Evolutionary conservation across 108 stramenopile genomes (phyloP).

Genomic region (Licmophora abbreviata): DNA sequence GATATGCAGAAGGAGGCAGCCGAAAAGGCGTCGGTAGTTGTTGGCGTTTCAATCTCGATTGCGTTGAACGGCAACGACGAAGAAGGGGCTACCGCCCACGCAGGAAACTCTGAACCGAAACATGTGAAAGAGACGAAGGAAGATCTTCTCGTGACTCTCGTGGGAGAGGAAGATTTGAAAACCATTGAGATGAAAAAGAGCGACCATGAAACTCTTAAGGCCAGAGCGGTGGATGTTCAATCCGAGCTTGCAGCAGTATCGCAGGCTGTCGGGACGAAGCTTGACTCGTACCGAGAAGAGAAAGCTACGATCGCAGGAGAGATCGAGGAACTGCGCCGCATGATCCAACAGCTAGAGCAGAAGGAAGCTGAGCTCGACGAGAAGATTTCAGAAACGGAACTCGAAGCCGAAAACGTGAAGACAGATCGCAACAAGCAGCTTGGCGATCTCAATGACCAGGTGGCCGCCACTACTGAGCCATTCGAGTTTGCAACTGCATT

Average conservation of each 20-base stretch:
- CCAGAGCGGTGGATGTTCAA: constrained; percentile 8
- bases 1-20: constrained; percentile 9
- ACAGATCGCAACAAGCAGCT: not conserved
- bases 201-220: constrained; percentile 12
- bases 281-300: not conserved
- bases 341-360: not conserved
- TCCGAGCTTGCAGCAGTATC: not conserved
- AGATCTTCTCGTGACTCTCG: constrained; percentile 14
- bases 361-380: constrained; percentile 1
- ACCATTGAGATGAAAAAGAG: constrained; percentile 9
- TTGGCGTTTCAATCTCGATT: constrained; percentile 1
- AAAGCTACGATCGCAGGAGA: not conserved
- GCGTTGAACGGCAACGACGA: not conserved
- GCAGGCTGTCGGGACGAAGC: not conserved
- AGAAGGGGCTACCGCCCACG: too few relatives aligned
- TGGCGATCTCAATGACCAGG: not conserved
- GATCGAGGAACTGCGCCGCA: not conserved
- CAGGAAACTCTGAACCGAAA: too few relatives aligned
- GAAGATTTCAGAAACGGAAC: not conserved
- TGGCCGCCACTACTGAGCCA: not conserved
- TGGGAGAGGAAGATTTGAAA: constrained; percentile 11
- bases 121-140: too few relatives aligned
- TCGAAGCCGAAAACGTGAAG: not conserved
- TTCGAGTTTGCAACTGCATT: not conserved
- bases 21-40: constrained; percentile 4